Percentiles rank a stretch among this genome's conserved stretches.
These are phyloP conservation scores for Clonostachys chloroleuca DNA, from an alignment of 2,329 filamentous ascomycete species.

Conservation along the genomic window DNA sequence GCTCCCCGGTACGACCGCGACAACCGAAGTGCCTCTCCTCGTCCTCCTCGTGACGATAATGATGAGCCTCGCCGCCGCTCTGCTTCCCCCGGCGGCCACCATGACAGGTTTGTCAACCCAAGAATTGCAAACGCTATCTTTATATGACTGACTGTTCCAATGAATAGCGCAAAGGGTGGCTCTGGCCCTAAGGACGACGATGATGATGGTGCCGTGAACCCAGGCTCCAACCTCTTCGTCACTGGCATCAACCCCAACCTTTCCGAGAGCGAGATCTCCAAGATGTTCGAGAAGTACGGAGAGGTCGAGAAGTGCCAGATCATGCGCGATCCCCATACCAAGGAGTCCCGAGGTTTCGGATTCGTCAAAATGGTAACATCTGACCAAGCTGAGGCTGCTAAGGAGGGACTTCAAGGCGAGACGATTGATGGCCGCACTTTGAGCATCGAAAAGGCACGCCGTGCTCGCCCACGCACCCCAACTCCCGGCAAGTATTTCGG, in stretches of 20 bases:
- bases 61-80: constrained; percentile 57
- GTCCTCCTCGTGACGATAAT: constrained; percentile 55
- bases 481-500: constrained; percentile 99
- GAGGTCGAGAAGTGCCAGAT: constrained; percentile 99
- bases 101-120: constrained; percentile 15
- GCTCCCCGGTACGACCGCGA: constrained; percentile 62
- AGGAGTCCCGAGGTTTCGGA: constrained; percentile 96
- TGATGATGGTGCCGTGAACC: constrained; percentile 81
- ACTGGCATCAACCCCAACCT: constrained; percentile 95
- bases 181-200: constrained; percentile 47
- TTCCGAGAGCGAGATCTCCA: constrained; percentile 83
- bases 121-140: background rate
- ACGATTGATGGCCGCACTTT: constrained; percentile 91
- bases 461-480: constrained; percentile 88
- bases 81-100: constrained; percentile 48
- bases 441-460: constrained; percentile 98
- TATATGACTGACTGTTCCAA: background rate
- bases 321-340: constrained; percentile 97
- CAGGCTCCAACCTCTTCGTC: constrained; percentile 97
- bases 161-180: constrained; percentile 47
- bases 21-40: constrained; percentile 62
- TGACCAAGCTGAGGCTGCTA: constrained; percentile 93
- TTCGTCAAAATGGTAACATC: constrained; percentile 99
- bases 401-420: constrained; percentile 93
- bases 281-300: constrained; percentile 97